A percentile compares a stretch with the other conserved stretches of the same genome.
Conservation (phyloP, 768 basidiomycete species). For the Steccherinum ochraceum region DNA sequence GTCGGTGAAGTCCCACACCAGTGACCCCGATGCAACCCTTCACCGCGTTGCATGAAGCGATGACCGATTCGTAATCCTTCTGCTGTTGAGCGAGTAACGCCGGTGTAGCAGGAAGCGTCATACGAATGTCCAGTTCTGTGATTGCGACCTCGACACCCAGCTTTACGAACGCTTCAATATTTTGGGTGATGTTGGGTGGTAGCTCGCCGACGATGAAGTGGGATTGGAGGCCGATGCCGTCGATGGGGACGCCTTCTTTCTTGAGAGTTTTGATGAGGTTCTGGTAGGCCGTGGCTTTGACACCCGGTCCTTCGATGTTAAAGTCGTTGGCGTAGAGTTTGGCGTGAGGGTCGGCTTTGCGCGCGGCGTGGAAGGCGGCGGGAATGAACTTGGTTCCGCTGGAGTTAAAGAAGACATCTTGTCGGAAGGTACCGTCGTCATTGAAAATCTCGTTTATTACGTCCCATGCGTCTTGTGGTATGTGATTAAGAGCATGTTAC, state of each 20-base stretch:
- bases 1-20: conserved; percentile 37
- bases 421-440: conserved; percentile 51
- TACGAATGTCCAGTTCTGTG: conserved; percentile 63
- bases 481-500: neutral
- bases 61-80: conserved; percentile 48
- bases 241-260: conserved; percentile 42
- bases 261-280: conserved; percentile 45
- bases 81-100: conserved; percentile 49
- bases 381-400: conserved; percentile 41
- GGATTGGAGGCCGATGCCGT: conserved; percentile 55
- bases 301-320: conserved; percentile 32
- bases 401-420: conserved; percentile 46
- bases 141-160: conserved; percentile 63
- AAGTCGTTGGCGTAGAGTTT: conserved; percentile 49
- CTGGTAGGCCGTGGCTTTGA: conserved; percentile 51
- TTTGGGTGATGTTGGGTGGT: conserved; percentile 36
- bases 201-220: conserved; percentile 57
- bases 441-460: conserved; percentile 55
- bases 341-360: conserved; percentile 44
- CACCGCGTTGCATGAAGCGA: conserved; percentile 43
- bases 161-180: conserved; percentile 44
- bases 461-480: conserved; percentile 35
- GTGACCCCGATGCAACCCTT: conserved; percentile 30
- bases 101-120: conserved; percentile 48
- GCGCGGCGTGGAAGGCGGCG: conserved; percentile 45